Evolutionary conservation across 140 eudicot genomes (phyloP), one percentile per base, ranked within the genome.

Genomic region (Ambrosia hybrid): DNA sequence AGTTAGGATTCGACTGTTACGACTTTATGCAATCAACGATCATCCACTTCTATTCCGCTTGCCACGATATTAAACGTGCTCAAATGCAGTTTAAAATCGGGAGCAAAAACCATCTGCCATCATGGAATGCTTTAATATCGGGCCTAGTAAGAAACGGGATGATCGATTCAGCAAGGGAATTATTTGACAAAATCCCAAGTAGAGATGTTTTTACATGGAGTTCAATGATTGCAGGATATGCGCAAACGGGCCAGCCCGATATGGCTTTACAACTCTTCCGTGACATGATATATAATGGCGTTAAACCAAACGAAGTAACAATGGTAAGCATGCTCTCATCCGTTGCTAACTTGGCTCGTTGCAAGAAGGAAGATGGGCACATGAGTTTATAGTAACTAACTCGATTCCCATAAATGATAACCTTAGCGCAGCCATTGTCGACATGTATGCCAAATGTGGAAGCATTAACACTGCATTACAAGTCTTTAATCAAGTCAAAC

Each of bases 161-260:
- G 90, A 73, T 89, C 58, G 82, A 83, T 11, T 80, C 80, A 7
- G 98, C 96, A 58, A 68, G 81, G 51, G 73, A 74, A 37, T 38
- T 86, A 2, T 92, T 92, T n/a, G 46, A 79, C 46, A 70, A 81
- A 65, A 92, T 92, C 88, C 98, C 91, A 15, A 79, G 45, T 51
- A 79, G 80, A 83, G 98, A 92, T 68, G 80, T 92, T 64, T 83
- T 84, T 75, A 84, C 98, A n/a, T 92, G 96, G 96, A 92, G 96
- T 82, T 83, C 98, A 58, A 85, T 92, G 91, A 85, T 92, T 51
- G 81, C 98, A 36, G 98, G 98, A 39, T 89, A n/a, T 63, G 74
- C 96, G 63, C 98, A 89, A 65, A 62, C 41, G 3, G 21, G 56
- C 16, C 82, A 72, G 26, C 71, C 56, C 9, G 14, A 62, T 3